These are phyloP conservation scores for Lablab purpureus DNA, from an alignment of 306 rosid species.

Conservation along the genomic window DNA sequence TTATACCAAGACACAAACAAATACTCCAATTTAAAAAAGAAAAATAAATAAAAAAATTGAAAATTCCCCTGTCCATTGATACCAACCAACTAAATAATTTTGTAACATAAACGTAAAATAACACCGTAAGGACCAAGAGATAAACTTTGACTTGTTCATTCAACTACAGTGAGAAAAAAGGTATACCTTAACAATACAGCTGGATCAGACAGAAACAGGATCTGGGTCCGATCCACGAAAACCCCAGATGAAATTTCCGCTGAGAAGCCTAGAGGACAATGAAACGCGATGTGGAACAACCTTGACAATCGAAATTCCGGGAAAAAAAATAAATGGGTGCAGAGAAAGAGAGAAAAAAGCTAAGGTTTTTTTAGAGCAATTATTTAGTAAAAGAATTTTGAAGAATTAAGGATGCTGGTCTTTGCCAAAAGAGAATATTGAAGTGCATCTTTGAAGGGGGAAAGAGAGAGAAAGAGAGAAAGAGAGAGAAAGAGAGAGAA, in stretches of 20 bases:
- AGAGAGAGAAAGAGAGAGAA: conserved; percentile 49
- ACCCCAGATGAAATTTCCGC: conserved; percentile 56
- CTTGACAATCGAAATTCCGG: conserved; percentile 45
- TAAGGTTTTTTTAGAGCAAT: not conserved
- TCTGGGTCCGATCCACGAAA: conserved; percentile 79
- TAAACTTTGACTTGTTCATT: conserved; percentile 62
- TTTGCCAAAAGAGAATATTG: conserved; percentile 49
- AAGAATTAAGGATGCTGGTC: conserved; percentile 48
- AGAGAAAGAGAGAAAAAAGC: conserved; percentile 31
- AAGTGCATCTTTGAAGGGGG: conserved; percentile 43
- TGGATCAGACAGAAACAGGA: conserved; percentile 70
- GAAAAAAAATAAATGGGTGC: conserved; percentile 26
- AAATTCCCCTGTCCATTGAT: conserved; percentile 36
- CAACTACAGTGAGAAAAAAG: conserved; percentile 45
- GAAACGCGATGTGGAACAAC: conserved; percentile 43
- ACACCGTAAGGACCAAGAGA: conserved; percentile 33
- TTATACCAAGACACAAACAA: conserved; percentile 36
- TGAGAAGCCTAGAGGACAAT: conserved; percentile 46
- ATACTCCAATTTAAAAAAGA: conserved; percentile 27
- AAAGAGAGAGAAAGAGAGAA: conserved; percentile 38
- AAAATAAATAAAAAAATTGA: conserved; percentile 25
- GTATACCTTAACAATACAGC: conserved; percentile 50
- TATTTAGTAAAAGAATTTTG: conserved; percentile 30
- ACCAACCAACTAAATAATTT: conserved; percentile 22
- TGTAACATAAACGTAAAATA: not conserved